phyloP scores from a whole-genome alignment of 345 rosid species.

The Aquilaria sinensis region DNA sequence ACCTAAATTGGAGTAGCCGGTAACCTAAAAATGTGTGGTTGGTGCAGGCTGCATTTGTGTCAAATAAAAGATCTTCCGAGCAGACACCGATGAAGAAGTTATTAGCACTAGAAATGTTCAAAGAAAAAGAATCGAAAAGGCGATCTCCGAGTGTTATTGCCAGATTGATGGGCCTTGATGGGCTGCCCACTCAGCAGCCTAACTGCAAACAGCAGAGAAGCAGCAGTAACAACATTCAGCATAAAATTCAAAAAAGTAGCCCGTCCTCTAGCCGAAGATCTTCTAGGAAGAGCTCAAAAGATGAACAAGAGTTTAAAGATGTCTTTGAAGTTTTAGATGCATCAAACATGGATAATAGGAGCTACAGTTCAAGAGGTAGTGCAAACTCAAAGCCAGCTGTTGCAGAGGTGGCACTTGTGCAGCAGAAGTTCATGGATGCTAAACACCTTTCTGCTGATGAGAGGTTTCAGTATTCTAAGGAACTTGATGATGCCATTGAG shows the following conservation, averaged over 20 bases:
- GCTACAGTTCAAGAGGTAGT: constrained; percentile 21
- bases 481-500: constrained; percentile 65
- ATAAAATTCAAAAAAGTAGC: constrained; percentile 28
- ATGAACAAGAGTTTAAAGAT: constrained; percentile 81
- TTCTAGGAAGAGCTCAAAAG: constrained; percentile 54
- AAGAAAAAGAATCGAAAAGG: constrained; percentile 54
- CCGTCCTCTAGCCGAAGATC: constrained; percentile 40
- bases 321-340: constrained; percentile 79
- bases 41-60: constrained; percentile 33
- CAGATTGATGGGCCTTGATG: constrained; percentile 85
- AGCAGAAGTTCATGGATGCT: constrained; percentile 66
- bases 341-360: constrained; percentile 35
- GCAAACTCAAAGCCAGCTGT: constrained; percentile 33
- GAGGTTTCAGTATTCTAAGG: constrained; percentile 62
- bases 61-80: constrained; percentile 27
- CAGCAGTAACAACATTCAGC: constrained; percentile 27
- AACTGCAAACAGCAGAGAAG: constrained; percentile 37
- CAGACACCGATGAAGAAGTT: constrained; percentile 54
- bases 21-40: too few species aligned
- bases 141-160: constrained; percentile 78
- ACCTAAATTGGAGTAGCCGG: too few species aligned
- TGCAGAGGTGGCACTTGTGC: constrained; percentile 61
- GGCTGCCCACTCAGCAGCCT: constrained; percentile 48
- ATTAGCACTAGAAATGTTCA: constrained; percentile 76
- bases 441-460: constrained; percentile 67